Evolutionary conservation across 768 basidiomycete genomes (phyloP).

Genomic region (Lactarius pseudohatsudake): DNA sequence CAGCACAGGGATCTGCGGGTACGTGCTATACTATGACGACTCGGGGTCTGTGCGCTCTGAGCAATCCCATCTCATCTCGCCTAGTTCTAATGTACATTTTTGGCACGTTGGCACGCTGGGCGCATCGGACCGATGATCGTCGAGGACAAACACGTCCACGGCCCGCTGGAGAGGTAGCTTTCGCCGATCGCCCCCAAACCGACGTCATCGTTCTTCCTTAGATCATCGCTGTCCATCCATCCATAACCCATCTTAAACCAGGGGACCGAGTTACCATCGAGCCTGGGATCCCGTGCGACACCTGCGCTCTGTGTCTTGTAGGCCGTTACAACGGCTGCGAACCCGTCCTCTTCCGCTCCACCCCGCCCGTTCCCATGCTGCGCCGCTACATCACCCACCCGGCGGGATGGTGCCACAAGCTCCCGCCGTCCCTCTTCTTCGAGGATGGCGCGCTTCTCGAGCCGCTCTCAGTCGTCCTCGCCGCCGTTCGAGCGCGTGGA

Average conservation of each 20-base stretch:
- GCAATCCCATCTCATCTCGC: not conserved
- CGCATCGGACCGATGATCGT: slow-evolving; percentile 70
- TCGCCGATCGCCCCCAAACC: not conserved
- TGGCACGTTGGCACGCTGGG: slow-evolving; percentile 74
- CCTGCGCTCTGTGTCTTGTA: slow-evolving; percentile 61
- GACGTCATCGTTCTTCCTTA: not conserved
- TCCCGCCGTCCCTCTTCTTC: slow-evolving; percentile 60
- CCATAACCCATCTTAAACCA: slow-evolving; percentile 29
- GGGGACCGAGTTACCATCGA: slow-evolving; percentile 71
- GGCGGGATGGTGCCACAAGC: slow-evolving; percentile 50
- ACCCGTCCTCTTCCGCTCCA: slow-evolving; percentile 63
- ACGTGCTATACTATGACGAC: slow-evolving; percentile 28
- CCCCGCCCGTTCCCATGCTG: slow-evolving; percentile 52
- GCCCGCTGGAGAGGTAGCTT: slow-evolving; percentile 58
- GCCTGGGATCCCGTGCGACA: slow-evolving; percentile 66
- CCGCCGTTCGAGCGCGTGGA: slow-evolving; percentile 67
- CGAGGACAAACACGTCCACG: slow-evolving; percentile 50
- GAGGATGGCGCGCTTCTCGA: slow-evolving; percentile 71
- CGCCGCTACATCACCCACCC: slow-evolving; percentile 29
- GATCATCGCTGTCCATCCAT: slow-evolving; percentile 20
- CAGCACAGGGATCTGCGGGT: slow-evolving; percentile 73
- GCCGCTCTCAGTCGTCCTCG: slow-evolving; percentile 64
- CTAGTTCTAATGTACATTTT: slow-evolving; percentile 70
- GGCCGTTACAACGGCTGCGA: slow-evolving; percentile 64
- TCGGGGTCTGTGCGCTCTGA: too few species aligned